Evolutionary conservation across 495 filamentous ascomycete species (phyloP).

Genomic region (Penicillium turbatum): DNA sequence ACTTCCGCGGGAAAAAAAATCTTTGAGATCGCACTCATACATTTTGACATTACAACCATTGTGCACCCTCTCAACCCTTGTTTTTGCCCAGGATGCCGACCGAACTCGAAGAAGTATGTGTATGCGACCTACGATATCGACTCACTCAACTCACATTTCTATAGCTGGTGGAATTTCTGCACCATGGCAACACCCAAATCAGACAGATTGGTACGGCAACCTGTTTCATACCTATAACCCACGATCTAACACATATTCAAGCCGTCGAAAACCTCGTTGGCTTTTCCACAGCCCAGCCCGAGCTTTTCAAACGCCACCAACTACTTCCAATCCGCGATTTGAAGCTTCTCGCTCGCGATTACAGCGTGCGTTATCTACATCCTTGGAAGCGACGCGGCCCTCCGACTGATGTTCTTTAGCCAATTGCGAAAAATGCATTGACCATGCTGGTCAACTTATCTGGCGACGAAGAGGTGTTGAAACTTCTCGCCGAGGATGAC

Average conservation of each 20-base stretch:
- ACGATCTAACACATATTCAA: slow-evolving; percentile 20
- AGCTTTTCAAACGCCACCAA: slow-evolving; percentile 77
- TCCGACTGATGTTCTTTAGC: slow-evolving; percentile 41
- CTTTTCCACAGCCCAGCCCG: slow-evolving; percentile 71
- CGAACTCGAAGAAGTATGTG: slow-evolving; percentile 74
- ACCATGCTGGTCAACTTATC: slow-evolving; percentile 92
- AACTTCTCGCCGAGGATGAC: slow-evolving; percentile 71
- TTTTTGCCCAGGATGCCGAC: slow-evolving; percentile 58
- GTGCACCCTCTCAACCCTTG: not conserved
- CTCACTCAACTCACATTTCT: not conserved
- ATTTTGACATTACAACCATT: not conserved
- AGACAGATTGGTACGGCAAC: slow-evolving; percentile 60
- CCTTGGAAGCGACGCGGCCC: not conserved
- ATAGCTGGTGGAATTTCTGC: slow-evolving; percentile 87
- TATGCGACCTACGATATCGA: not conserved
- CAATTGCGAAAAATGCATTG: slow-evolving; percentile 87
- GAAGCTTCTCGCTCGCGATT: slow-evolving; percentile 82
- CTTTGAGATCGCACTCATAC: not conserved
- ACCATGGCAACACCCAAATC: slow-evolving; percentile 82
- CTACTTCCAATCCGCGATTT: slow-evolving; percentile 80
- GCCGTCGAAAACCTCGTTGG: slow-evolving; percentile 83
- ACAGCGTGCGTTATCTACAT: slow-evolving; percentile 51
- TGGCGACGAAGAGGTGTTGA: slow-evolving; percentile 66
- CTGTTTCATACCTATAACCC: not conserved
- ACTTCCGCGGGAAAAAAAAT: slow-evolving; percentile 21